A percentile compares a stretch with the other conserved stretches of the same genome.
phyloP scores from a whole-genome alignment of 2,329 filamentous ascomycete genomes.

The Apiospora rasikravindrae region DNA sequence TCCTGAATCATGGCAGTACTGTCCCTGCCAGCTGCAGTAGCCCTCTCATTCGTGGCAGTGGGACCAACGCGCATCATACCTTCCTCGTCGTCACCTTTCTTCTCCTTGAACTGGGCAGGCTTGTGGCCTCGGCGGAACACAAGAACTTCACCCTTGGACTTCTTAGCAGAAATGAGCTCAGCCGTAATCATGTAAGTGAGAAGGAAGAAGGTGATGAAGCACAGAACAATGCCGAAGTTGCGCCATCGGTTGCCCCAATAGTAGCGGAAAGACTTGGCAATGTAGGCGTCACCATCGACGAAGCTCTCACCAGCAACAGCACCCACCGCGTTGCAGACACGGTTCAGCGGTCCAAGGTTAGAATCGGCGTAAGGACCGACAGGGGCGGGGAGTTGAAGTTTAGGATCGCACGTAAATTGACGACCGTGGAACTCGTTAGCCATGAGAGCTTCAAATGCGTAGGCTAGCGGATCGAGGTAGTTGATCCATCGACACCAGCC shows the following conservation, averaged over 20 bases:
- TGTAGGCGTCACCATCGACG: slow-evolving; percentile 64
- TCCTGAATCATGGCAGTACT: slow-evolving; percentile 46
- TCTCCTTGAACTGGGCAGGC: slow-evolving; percentile 60
- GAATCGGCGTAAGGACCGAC: slow-evolving; percentile 38
- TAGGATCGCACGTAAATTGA: slow-evolving; percentile 54
- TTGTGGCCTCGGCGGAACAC: slow-evolving; percentile 71
- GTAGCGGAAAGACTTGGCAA: slow-evolving; percentile 61
- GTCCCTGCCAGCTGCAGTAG: slow-evolving; percentile 42
- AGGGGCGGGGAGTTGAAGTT: slow-evolving; percentile 45
- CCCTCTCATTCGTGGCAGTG: slow-evolving; percentile 44
- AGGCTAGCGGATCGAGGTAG: slow-evolving; percentile 77
- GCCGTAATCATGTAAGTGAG: slow-evolving; percentile 63
- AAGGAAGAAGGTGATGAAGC: slow-evolving; percentile 64
- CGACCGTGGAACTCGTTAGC: slow-evolving; percentile 78
- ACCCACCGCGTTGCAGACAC: slow-evolving; percentile 63
- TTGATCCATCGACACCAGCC: slow-evolving; percentile 83
- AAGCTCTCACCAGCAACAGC: slow-evolving; percentile 52
- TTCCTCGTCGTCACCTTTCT: slow-evolving; percentile 63
- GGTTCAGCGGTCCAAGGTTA: slow-evolving; percentile 39
- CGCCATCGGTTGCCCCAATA: slow-evolving; percentile 65
- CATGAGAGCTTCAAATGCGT: slow-evolving; percentile 79
- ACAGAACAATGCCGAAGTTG: slow-evolving; percentile 71
- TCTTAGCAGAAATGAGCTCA: slow-evolving; percentile 67
- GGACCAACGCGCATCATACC: slow-evolving; percentile 51
- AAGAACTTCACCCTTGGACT: slow-evolving; percentile 75